Evolutionary conservation across 2,329 filamentous ascomycete genomes (phyloP), one percentile per base, ranked within the genome.

Genomic region (Colletotrichum limetticola): DNA sequence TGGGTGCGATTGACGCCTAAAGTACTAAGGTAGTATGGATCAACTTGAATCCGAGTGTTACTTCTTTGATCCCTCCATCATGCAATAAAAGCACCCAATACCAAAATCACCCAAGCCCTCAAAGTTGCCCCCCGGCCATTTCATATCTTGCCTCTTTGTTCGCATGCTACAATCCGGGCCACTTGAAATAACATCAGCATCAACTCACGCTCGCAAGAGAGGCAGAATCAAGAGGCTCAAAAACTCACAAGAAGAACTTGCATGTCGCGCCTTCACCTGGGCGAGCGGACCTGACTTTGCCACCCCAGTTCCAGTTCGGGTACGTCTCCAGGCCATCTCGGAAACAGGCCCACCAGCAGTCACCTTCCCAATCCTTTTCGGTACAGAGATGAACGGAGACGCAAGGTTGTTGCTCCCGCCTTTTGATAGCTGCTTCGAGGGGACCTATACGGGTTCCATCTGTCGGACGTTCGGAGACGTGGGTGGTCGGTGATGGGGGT

Each of bases 221-320:
- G 46, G 46, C 4, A 11, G 14, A 11, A 0, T 22, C 5, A 9
- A 35, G 24, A 28, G 1, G 7, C 3, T 24, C 11, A 12, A 4
- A 11, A 4, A 37, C 62, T 14, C 56, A 65, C 62, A 65, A 56
- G 49, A 65, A 65, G 22, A 65, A 65, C 7, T 37, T 65, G 52
- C 62, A 65, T 4, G 35, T 26, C 5, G 49, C 9, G 22, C 7
- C 62, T 26, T 37, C 30, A 30, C 32, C 32, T 24, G 52, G 49
- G 11, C 52, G 30, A 6, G 32, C n/a, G n/a, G 62, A 65, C 46
- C 37, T 65, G 49, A 65, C n/a, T 11, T 42, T 16, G 16, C n/a
- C 6, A 4, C 49, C 49, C 62, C 62, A 65, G 2, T 37, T 16
- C 30, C n/a, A 19, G 9, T 16, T 6, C 2, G 32, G 62, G 9